These are phyloP conservation scores for Xylariaceae sp. DNA, from an alignment of 2,329 filamentous ascomycete genomes.

Conservation along the genomic window DNA sequence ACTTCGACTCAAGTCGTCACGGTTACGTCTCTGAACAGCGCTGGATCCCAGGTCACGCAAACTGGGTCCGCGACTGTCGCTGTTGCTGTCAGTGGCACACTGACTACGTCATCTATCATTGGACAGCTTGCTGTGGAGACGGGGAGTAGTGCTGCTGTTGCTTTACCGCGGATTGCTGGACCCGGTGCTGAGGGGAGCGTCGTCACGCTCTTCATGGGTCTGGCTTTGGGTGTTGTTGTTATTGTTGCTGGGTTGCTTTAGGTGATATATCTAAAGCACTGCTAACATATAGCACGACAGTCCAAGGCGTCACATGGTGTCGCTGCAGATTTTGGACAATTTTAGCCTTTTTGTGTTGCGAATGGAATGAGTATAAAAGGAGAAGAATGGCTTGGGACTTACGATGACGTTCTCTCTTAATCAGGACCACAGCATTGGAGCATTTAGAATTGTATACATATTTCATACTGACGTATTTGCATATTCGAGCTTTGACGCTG, in stretches of 20 bases:
- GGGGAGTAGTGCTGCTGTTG: constrained; percentile 12
- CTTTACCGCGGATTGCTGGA: constrained; percentile 9
- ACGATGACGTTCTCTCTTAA: too few species aligned
- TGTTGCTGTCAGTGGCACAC: constrained; percentile 33
- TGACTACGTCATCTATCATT: constrained; percentile 30
- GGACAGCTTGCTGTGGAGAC: constrained; percentile 13
- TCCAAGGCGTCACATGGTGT: too few species aligned
- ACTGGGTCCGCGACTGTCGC: constrained; percentile 29
- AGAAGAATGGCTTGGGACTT: too few species aligned
- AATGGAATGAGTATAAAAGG: too few species aligned
- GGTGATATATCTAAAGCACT: too few species aligned
- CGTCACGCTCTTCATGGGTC: constrained; percentile 28
- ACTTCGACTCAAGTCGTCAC: constrained; percentile 37
- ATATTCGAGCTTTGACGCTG: too few species aligned
- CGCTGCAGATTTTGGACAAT: too few species aligned
- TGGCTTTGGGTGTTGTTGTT: constrained; percentile 28
- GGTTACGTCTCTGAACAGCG: constrained; percentile 30
- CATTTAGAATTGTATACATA: too few species aligned
- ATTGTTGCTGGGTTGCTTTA: constrained; percentile 29
- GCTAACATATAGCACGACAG: too few species aligned
- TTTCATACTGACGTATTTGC: too few species aligned
- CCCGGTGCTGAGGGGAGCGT: constrained; percentile 24
- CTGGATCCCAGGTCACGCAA: constrained; percentile 29
- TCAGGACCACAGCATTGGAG: too few species aligned
- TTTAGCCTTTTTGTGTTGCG: too few species aligned